Conservation (phyloP, 1,139 yeast genomes). For the Sugiyamaella japonica region DNA sequence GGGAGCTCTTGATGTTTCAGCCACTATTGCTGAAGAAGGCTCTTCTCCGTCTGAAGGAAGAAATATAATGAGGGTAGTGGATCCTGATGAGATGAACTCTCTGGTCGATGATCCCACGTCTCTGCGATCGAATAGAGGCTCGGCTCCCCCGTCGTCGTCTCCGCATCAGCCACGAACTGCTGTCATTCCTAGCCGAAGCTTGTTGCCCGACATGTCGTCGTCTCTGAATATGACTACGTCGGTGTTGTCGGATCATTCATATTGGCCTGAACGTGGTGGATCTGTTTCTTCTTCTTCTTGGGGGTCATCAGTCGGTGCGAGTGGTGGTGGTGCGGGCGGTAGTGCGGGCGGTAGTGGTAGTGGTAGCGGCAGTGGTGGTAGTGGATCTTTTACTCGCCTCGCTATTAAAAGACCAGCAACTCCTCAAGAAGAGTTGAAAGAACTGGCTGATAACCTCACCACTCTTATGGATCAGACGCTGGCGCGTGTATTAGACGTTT, state of each 20-base stretch:
- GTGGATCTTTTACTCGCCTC: slow-evolving; percentile 3
- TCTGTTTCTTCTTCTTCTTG: slow-evolving; percentile 12
- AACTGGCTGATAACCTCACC: slow-evolving; percentile 26
- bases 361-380: slow-evolving; percentile 2
- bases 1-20: slow-evolving; percentile 8
- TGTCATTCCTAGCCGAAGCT: slow-evolving; percentile 9
- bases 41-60: slow-evolving; percentile 22
- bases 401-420: slow-evolving; percentile 9
- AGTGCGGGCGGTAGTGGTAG: slow-evolving; percentile 1
- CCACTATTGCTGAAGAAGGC: slow-evolving; percentile 7
- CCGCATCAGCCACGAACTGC: slow-evolving; percentile 14
- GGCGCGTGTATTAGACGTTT: slow-evolving; percentile 22
- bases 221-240: slow-evolving; percentile 8
- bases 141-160: slow-evolving; percentile 11
- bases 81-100: slow-evolving; percentile 28
- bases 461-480: slow-evolving; percentile 23
- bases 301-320: slow-evolving; percentile 6
- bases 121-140: background rate
- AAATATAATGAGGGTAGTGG: slow-evolving; percentile 30
- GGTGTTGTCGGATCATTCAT: slow-evolving; percentile 6
- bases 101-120: slow-evolving; percentile 17
- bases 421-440: slow-evolving; percentile 22
- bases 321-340: background rate
- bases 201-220: slow-evolving; percentile 18
- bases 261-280: slow-evolving; percentile 9